Conservation (phyloP, 1,139 yeast genomes). For the Suhomyces wounanorum region DNA sequence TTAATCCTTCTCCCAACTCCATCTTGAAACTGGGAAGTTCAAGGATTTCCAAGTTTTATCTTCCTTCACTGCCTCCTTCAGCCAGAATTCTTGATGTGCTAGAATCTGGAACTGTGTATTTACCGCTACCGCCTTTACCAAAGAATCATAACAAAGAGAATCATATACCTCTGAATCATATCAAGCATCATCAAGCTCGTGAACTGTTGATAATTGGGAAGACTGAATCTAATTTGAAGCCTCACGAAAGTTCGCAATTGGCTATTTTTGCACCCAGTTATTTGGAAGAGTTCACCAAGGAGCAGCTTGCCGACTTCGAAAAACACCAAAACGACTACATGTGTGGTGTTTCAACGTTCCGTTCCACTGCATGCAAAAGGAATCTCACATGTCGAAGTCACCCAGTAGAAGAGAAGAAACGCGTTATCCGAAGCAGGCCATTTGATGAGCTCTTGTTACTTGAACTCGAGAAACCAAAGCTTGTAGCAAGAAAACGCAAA, state of each 20-base stretch:
- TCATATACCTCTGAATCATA: no score
- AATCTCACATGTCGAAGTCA: conserved; percentile 20
- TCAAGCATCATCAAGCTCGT: no score
- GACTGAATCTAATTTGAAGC: no score
- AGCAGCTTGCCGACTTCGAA: conserved; percentile 6
- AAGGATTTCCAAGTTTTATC: background rate
- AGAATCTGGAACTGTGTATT: conserved; percentile 2
- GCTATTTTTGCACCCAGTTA: conserved; percentile 2
- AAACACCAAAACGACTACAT: conserved; percentile 19
- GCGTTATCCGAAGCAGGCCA: conserved; percentile 16
- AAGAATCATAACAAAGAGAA: background rate
- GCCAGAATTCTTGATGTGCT: background rate
- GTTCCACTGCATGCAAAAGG: conserved; percentile 16
- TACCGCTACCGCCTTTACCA: background rate
- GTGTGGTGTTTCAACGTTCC: conserved; percentile 21
- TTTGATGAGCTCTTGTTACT: conserved; percentile 11
- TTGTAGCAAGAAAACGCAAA: conserved; percentile 5
- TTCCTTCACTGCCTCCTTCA: conserved; percentile 6
- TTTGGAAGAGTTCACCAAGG: background rate
- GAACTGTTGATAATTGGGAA: no score
- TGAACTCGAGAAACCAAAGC: conserved; percentile 1
- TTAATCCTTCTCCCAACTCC: conserved; percentile 1
- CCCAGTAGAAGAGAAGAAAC: conserved; percentile 12
- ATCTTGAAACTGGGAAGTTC: background rate
- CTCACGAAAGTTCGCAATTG: background rate